A percentile compares a stretch with the other conserved stretches of the same genome.
Conservation (phyloP, 176 grass and related monocot genomes). For the Lolium perenne region DNA sequence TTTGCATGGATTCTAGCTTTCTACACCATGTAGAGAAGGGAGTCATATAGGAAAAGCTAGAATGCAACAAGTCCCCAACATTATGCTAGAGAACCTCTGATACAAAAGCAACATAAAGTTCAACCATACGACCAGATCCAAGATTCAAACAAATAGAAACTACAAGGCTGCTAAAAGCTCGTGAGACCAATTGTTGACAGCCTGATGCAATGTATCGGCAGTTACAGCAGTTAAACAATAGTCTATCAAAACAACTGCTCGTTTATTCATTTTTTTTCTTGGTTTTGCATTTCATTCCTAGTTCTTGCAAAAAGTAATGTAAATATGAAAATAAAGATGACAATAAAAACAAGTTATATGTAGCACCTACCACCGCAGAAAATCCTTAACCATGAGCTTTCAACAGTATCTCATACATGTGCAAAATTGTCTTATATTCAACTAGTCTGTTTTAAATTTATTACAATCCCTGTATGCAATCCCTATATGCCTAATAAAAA, state of each 20-base stretch:
- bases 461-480: background rate
- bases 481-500: background rate
- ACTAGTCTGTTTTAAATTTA: background rate
- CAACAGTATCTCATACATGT: background rate
- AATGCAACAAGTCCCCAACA: slow-evolving; percentile 1
- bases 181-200: background rate
- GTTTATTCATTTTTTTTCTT: background rate
- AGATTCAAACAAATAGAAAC: background rate
- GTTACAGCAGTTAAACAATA: background rate
- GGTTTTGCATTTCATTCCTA: slow-evolving; percentile 4
- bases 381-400: background rate
- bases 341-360: background rate
- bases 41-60: slow-evolving; percentile 6
- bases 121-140: slow-evolving; percentile 1
- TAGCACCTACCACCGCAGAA: background rate
- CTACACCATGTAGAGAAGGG: slow-evolving; percentile 40
- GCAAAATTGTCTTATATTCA: background rate
- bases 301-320: slow-evolving; percentile 5
- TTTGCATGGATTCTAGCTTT: slow-evolving; percentile 77
- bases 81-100: background rate
- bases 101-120: background rate
- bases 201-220: background rate
- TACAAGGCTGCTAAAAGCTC: background rate
- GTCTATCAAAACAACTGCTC: background rate
- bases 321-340: background rate